A percentile compares a stretch with the other conserved stretches of the same genome.
These are phyloP conservation scores for Didymellaceae sp. DNA, from an alignment of 2,329 filamentous ascomycete species.

Conservation along the genomic window DNA sequence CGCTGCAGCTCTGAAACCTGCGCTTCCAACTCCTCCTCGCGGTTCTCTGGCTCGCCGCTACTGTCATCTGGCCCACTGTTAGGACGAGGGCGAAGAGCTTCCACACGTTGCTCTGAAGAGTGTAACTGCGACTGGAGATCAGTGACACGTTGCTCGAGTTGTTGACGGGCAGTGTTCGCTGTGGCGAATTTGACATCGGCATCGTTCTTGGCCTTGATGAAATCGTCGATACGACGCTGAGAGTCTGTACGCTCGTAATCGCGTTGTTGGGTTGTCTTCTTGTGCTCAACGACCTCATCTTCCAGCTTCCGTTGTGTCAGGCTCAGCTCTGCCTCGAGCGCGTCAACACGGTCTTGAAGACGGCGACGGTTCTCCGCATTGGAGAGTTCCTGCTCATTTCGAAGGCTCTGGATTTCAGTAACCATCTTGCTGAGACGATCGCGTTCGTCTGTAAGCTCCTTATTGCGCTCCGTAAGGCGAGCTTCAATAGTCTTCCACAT, in stretches of 20 bases:
- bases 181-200: slow-evolving; percentile 86
- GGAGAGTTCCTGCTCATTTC: slow-evolving; percentile 87
- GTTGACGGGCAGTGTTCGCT: slow-evolving; percentile 85
- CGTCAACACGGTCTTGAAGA: slow-evolving; percentile 77
- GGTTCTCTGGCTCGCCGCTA: slow-evolving; percentile 64
- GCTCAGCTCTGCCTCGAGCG: slow-evolving; percentile 78
- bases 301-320: slow-evolving; percentile 82
- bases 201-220: slow-evolving; percentile 78
- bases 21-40: slow-evolving; percentile 79
- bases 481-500: slow-evolving; percentile 94
- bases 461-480: slow-evolving; percentile 86
- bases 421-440: slow-evolving; percentile 82
- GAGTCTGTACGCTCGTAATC: slow-evolving; percentile 89
- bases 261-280: slow-evolving; percentile 81
- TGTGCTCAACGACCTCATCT: slow-evolving; percentile 81
- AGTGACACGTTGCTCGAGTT: slow-evolving; percentile 86
- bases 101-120: slow-evolving; percentile 85
- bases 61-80: slow-evolving; percentile 53
- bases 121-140: slow-evolving; percentile 88
- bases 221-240: slow-evolving; percentile 90
- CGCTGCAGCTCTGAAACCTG: slow-evolving; percentile 87
- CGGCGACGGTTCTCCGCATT: slow-evolving; percentile 84
- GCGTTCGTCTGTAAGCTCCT: slow-evolving; percentile 82
- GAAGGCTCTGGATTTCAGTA: slow-evolving; percentile 81
- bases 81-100: slow-evolving; percentile 80